Conservation (phyloP, 2,329 filamentous ascomycete genomes). For the Huntiella savannae region DNA sequence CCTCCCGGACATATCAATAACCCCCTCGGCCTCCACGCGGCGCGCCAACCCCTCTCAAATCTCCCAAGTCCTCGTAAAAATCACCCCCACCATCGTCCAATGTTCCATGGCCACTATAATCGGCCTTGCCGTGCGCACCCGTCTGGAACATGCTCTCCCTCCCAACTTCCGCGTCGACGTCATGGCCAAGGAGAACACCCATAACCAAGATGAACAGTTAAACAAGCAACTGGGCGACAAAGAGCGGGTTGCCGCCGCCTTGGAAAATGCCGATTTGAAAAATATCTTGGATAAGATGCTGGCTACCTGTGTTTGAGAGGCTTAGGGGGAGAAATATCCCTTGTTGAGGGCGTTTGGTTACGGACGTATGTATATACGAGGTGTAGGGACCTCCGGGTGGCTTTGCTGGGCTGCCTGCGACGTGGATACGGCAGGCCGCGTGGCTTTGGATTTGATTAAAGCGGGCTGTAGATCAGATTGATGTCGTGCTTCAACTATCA, state of each 20-base stretch:
- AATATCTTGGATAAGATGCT: constrained; percentile 87
- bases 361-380: no score
- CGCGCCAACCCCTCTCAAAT: constrained; percentile 31
- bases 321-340: no score
- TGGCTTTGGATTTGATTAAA: no score
- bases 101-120: constrained; percentile 94
- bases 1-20: constrained; percentile 77
- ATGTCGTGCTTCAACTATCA: no score
- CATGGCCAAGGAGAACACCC: constrained; percentile 87
- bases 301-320: constrained; percentile 42
- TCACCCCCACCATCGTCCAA: constrained; percentile 93
- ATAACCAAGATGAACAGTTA: constrained; percentile 83
- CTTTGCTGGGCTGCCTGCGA: no score
- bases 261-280: constrained; percentile 84
- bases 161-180: constrained; percentile 86
- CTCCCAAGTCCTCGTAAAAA: constrained; percentile 63
- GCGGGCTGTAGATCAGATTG: no score
- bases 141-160: constrained; percentile 76
- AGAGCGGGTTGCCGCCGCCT: constrained; percentile 80
- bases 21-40: constrained; percentile 21
- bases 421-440: no score
- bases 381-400: no score
- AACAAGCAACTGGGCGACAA: constrained; percentile 96
- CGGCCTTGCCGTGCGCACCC: constrained; percentile 76
- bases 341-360: no score